Base-by-base conservation (phyloP, 805 yeast genomes). In the Candida maesae region DNA sequence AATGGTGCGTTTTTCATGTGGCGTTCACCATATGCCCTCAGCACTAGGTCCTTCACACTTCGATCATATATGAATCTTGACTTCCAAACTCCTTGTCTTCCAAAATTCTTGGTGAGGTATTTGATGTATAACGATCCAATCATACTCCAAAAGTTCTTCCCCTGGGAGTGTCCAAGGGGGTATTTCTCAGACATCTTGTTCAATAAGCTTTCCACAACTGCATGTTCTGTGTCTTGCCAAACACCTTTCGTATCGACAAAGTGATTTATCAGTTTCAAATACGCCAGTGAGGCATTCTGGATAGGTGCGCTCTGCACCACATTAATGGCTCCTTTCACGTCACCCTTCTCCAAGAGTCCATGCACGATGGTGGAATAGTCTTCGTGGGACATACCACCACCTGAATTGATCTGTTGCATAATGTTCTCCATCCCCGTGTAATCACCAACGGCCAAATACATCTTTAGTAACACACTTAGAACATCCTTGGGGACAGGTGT, bases 281-380 rank as follows among this genome's bases (percentile, higher is more conserved):
- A 47, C 7, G 49, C 41, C 10, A 34, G 35, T n/a, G 35, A 19
- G 5, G 49, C 39, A 13, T 18, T 5, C 4, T 15, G 5, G 5
- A 41, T 29, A 7, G 46, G 44, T 3, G 42, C 20, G 6, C 20
- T 31, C 21, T 42, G 42, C 4, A 39, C 10, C 13, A 44, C 41
- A 3, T 13, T 36, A 12, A 44, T 28, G 0, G 47, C 43, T 26
- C 39, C 46, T 29, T 29, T 36, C 17, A 44, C 17, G 13, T 45
- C 39, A n/a, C 49, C 46, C 21, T 28, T 42, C 15, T 43, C 34
- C 23, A 53, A 15, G 7, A 55, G 28, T 6, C 55, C 49, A 14
- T 43, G 40, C 2, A 50, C 49, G 25, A 55, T 43, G 7, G 50
- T 46, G 12, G 47, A 36, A 29, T 55, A 50, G 33, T 55, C 59